These are phyloP conservation scores for Candida freyschussii DNA, from an alignment of 1,139 yeast genomes.

Conservation along the genomic window DNA sequence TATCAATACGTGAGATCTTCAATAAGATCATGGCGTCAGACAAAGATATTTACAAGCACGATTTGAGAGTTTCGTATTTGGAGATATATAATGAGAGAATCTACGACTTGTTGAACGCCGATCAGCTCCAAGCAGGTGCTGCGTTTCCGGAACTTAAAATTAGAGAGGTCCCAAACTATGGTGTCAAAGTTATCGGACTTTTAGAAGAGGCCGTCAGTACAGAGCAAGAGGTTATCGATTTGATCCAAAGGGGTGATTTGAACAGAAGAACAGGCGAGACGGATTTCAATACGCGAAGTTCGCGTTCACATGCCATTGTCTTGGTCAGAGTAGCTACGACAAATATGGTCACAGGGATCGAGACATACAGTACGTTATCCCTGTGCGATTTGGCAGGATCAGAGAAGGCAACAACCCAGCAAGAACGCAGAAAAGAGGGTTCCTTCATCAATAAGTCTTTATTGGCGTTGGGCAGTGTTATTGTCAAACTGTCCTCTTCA, in stretches of 20 bases:
- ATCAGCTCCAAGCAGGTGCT: constrained; percentile 16
- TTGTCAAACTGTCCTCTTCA: constrained; percentile 61
- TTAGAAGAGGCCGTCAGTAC: constrained; percentile 52
- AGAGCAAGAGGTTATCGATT: constrained; percentile 54
- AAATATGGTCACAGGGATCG: constrained; percentile 37
- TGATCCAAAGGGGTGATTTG: constrained; percentile 66
- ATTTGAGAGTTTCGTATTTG: constrained; percentile 63
- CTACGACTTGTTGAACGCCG: constrained; percentile 54
- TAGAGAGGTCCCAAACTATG: constrained; percentile 68
- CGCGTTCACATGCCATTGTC: constrained; percentile 91
- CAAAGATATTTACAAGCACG: constrained; percentile 31
- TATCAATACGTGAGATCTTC: constrained; percentile 67
- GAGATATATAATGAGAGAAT: constrained; percentile 90
- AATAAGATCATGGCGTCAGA: constrained; percentile 35
- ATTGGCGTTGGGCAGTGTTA: constrained; percentile 84
- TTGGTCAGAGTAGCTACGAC: constrained; percentile 54
- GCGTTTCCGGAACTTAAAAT: constrained; percentile 51
- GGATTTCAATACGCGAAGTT: constrained; percentile 76
- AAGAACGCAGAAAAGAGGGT: constrained; percentile 84
- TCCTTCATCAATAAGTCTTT: constrained; percentile 86
- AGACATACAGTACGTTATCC: constrained; percentile 61
- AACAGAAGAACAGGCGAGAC: constrained; percentile 83
- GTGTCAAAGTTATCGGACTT: constrained; percentile 76
- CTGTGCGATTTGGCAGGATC: constrained; percentile 96
- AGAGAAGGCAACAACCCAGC: constrained; percentile 80